A percentile compares a stretch with the other conserved stretches of the same genome.
Conservation (phyloP, 768 basidiomycete species). For the Phylloporus rhodoxanthus region DNA sequence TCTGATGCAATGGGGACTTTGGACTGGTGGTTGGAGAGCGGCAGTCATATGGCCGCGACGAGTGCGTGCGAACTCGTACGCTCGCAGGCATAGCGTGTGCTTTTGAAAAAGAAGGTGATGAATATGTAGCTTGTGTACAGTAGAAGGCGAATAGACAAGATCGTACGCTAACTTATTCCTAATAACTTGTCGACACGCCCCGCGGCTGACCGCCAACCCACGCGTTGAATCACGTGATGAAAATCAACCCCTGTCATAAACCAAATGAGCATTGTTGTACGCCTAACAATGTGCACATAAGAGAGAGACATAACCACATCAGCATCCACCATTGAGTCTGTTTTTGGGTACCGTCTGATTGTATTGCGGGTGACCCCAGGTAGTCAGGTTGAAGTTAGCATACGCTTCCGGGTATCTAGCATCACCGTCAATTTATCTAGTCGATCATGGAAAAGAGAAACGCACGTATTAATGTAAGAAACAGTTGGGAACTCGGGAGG, state of each 20-base stretch:
- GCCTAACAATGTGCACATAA: too few relatives aligned
- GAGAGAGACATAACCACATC: constrained; percentile 1
- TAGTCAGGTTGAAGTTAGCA: constrained; percentile 39
- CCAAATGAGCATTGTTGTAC: neutral
- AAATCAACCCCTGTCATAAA: constrained; percentile 20
- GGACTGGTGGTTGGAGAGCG: constrained; percentile 10
- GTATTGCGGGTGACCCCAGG: constrained; percentile 38
- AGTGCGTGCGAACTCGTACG: constrained; percentile 9
- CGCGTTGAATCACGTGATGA: constrained; percentile 26
- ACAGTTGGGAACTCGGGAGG: constrained; percentile 68
- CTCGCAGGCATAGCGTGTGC: constrained; percentile 20
- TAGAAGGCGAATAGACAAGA: constrained; percentile 14
- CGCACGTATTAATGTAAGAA: constrained; percentile 67
- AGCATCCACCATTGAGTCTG: constrained; percentile 31
- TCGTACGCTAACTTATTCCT: constrained; percentile 11
- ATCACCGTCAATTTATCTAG: neutral
- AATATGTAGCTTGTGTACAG: constrained; percentile 26
- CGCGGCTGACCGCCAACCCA: constrained; percentile 26
- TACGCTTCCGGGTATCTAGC: constrained; percentile 40
- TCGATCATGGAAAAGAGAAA: constrained; percentile 2
- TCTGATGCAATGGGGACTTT: neutral
- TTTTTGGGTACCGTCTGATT: constrained; percentile 59
- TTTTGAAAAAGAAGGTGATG: constrained; percentile 7
- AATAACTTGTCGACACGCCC: constrained; percentile 9
- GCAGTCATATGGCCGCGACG: constrained; percentile 22